phyloP scores from a whole-genome alignment of 768 basidiomycete genomes.

The Tylopilus felleus region DNA sequence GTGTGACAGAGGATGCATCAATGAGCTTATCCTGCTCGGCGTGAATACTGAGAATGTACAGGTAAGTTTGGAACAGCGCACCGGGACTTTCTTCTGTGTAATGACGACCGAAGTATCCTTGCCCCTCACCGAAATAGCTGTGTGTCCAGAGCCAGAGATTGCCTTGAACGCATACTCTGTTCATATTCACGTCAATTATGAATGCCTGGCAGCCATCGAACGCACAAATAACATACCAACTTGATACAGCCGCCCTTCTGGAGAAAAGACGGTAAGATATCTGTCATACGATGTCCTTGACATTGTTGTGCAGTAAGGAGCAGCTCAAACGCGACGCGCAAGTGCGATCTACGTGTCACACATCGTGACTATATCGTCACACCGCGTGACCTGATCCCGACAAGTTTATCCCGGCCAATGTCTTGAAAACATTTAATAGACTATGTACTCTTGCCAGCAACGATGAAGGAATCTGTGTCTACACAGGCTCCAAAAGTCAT shows the following conservation, averaged over 20 bases:
- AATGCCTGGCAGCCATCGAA: neutral
- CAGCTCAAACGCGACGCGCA: conserved; percentile 56
- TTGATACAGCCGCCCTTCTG: conserved; percentile 97
- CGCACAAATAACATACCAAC: conserved; percentile 62
- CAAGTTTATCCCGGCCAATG: neutral
- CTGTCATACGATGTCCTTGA: conserved; percentile 94
- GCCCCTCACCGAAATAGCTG: conserved; percentile 87
- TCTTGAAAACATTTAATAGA: no score
- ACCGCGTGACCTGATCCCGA: neutral
- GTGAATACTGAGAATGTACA: neutral
- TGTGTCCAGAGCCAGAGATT: conserved; percentile 95
- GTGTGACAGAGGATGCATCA: conserved; percentile 90
- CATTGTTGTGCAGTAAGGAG: conserved; percentile 56
- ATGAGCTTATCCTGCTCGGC: conserved; percentile 86
- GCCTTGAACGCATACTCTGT: conserved; percentile 99
- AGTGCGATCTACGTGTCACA: conserved; percentile 41
- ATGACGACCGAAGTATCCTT: conserved; percentile 95
- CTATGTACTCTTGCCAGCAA: neutral
- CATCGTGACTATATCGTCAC: conserved; percentile 19
- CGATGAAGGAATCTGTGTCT: conserved; percentile 77
- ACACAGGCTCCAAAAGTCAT: conserved; percentile 82
- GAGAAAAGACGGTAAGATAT: conserved; percentile 96
- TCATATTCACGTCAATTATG: conserved; percentile 9
- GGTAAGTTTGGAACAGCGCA: conserved; percentile 39
- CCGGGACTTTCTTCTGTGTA: conserved; percentile 97